Base-by-base conservation (phyloP, 78 protist genomes). In the Dictyostelium discoideum region DNA sequence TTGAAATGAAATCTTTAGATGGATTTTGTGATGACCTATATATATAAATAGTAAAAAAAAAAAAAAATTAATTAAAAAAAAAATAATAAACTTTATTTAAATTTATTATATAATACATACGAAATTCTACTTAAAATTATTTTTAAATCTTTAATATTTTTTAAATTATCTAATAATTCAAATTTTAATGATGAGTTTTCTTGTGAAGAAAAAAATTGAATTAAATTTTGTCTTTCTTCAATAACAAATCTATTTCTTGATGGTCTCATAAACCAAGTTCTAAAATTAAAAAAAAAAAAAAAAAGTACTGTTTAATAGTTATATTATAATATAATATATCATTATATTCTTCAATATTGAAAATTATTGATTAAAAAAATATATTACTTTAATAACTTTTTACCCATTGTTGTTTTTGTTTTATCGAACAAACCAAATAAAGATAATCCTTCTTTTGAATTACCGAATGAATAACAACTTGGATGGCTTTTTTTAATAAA, bases 201-300 rank as follows among this genome's bases (percentile, higher is more conserved):
- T 7, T 40, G 20, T 24, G 32, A 32, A 5, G 18, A 22, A 18
- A 89, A 69, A 32, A 39, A 65, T 32, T 22, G 6, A 11, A 89
- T 89, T 24, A 89, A 29, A 69, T 11, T 4, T 16, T 80, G 78
- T 89, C 94, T 89, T 20, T 80, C 50, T 89, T 89, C 94, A 44
- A 89, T 89, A 9, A 89, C 37, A 20, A 7, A 2, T 48, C 63
- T 40, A 40, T 78, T 60, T 63, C 87, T 78, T 13, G 94, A 57
- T 44, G 94, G 94, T 89, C 94, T 89, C 86, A 89, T 89, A 81
- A 89, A 89, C 94, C 94, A 89, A n/a, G 87, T 79, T 29, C 85
- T 80, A 22, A 46, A 44, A 46, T 20, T 39, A 79, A 14, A 44
- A 44, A 46, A 22, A 42, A 44, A 10, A 79, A 79, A 14, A 44